A percentile compares a stretch with the other conserved stretches of the same genome.
Conservation (phyloP, 1,284 basidiomycete genomes). For the Schizophyllum commune region DNA sequence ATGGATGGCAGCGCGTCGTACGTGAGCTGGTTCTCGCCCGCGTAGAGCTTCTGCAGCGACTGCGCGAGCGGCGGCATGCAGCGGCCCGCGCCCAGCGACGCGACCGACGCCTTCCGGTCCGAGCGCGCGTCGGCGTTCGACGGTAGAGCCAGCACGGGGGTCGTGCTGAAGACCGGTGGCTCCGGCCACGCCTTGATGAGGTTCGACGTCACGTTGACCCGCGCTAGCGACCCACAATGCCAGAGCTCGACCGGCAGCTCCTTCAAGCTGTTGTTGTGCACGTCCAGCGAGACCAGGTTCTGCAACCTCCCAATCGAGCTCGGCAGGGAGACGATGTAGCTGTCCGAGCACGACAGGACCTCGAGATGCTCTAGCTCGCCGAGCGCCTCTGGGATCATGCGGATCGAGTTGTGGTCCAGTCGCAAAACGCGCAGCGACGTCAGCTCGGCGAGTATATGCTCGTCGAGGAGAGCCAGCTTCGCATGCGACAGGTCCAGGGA, state of each 20-base stretch:
- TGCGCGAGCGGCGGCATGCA: conserved; percentile 60
- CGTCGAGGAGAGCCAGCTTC: conserved; percentile 83
- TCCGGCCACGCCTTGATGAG: conserved; percentile 71
- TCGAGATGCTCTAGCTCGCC: conserved; percentile 68
- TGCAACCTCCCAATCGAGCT: conserved; percentile 71
- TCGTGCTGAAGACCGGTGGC: conserved; percentile 30
- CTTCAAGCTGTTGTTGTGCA: conserved; percentile 88
- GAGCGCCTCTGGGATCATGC: conserved; percentile 76
- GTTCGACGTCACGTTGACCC: conserved; percentile 89
- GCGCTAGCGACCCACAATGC: conserved; percentile 71
- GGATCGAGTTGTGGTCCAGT: conserved; percentile 85
- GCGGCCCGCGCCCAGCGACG: neutral
- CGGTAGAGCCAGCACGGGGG: neutral
- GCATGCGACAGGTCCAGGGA: conserved; percentile 86
- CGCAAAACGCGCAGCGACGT: conserved; percentile 66
- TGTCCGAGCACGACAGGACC: conserved; percentile 83
- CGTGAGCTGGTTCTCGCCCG: conserved; percentile 86
- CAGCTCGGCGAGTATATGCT: conserved; percentile 65
- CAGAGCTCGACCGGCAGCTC: conserved; percentile 77
- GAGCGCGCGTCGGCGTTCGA: neutral
- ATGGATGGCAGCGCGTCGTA: conserved; percentile 79
- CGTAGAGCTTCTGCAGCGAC: conserved; percentile 71
- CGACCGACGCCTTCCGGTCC: conserved; percentile 16
- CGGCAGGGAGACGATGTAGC: conserved; percentile 77
- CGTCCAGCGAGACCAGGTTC: conserved; percentile 74